Evolutionary conservation across 148 eudicot species (phyloP).

Genomic region (Vaccinium macrocarpon): DNA sequence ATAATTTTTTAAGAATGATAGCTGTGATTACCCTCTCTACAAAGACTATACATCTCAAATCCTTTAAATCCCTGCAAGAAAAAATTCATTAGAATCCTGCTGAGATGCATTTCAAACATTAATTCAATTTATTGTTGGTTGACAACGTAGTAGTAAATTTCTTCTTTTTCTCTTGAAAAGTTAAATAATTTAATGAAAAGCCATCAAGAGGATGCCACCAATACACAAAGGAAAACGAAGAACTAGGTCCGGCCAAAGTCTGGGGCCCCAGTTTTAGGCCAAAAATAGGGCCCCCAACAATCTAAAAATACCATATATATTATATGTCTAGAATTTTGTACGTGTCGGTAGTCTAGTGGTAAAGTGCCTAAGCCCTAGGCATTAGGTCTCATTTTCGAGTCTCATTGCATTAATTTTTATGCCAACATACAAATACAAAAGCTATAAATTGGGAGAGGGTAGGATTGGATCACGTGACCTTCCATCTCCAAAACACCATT

Average conservation of each 20-base stretch:
- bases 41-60: constrained; percentile 81
- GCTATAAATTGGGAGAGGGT: too few species aligned
- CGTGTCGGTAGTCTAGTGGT: too few species aligned
- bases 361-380: too few species aligned
- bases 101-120: not conserved
- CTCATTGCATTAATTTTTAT: too few species aligned
- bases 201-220: not conserved
- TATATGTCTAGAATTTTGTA: too few species aligned
- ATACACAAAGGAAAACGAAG: not conserved
- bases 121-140: not conserved
- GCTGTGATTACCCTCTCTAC: constrained; percentile 83
- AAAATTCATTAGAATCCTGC: not conserved
- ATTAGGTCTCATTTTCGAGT: too few species aligned
- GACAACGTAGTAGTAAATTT: not conserved
- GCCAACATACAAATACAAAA: too few species aligned
- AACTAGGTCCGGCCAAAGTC: not conserved
- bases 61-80: constrained; percentile 44
- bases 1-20: constrained; percentile 49
- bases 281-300: too few species aligned
- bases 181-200: not conserved
- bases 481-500: too few species aligned
- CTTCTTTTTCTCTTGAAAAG: not conserved
- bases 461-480: too few species aligned
- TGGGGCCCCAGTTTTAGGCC: too few species aligned
- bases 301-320: too few species aligned